Evolutionary conservation across 805 yeast genomes (phyloP).

Genomic region (Candida michaelii): DNA sequence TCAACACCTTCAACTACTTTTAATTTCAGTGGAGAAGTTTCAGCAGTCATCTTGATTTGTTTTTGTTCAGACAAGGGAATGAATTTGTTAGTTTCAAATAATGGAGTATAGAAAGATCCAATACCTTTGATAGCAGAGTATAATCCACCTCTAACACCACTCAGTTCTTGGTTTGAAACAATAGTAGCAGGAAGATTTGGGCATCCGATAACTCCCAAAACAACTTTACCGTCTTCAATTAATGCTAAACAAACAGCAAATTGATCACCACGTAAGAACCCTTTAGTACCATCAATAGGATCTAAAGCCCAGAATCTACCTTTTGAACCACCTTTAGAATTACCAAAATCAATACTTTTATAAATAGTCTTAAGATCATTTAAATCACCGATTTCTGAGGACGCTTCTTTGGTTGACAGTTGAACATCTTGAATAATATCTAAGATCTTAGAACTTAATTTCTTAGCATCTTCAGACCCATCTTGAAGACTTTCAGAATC

Average conservation of each 20-base stretch:
- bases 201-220: slow-evolving; percentile 93
- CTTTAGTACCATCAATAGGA: slow-evolving; percentile 97
- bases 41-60: slow-evolving; percentile 53
- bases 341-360: slow-evolving; percentile 74
- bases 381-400: slow-evolving; percentile 41
- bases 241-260: slow-evolving; percentile 94
- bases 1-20: slow-evolving; percentile 92
- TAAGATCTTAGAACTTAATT: slow-evolving; percentile 56
- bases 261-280: slow-evolving; percentile 93
- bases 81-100: slow-evolving; percentile 38
- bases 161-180: slow-evolving; percentile 30
- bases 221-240: slow-evolving; percentile 80
- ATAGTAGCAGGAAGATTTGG: slow-evolving; percentile 76
- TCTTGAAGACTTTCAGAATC: slow-evolving; percentile 65
- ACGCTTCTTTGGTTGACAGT: slow-evolving; percentile 33
- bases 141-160: slow-evolving; percentile 60
- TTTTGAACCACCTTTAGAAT: slow-evolving; percentile 69
- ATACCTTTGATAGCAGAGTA: slow-evolving; percentile 66
- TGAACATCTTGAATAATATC: slow-evolving; percentile 58
- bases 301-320: slow-evolving; percentile 97
- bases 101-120: slow-evolving; percentile 60
- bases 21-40: slow-evolving; percentile 47
- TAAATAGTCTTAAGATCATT: slow-evolving; percentile 49
- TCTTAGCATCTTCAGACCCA: slow-evolving; percentile 39
- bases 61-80: slow-evolving; percentile 29